These are phyloP conservation scores for Bimuria novae-zelandiae DNA, from an alignment of 2,329 filamentous ascomycete genomes.

Conservation along the genomic window DNA sequence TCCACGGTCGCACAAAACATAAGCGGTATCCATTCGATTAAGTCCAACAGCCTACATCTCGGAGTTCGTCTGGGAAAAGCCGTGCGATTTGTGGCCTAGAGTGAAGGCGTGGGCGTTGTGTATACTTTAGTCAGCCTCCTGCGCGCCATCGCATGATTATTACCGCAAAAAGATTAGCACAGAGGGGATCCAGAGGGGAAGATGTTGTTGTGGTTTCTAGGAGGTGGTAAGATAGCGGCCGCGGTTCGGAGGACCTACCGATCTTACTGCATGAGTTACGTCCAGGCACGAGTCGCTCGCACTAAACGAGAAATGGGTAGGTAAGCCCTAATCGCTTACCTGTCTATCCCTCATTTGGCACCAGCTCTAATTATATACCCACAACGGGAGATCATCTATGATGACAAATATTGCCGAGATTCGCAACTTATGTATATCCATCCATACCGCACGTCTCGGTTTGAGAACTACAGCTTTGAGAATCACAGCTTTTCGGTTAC, in stretches of 20 bases:
- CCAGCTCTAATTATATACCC: too few relatives aligned
- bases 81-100: not conserved
- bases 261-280: not conserved
- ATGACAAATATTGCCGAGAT: conserved; percentile 1
- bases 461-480: not conserved
- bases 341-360: too few relatives aligned
- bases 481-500: not conserved
- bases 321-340: too few relatives aligned
- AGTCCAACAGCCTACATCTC: too few relatives aligned
- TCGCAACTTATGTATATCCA: not conserved
- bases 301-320: too few relatives aligned
- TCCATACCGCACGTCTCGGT: not conserved
- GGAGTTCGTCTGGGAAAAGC: too few relatives aligned
- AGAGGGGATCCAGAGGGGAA: too few relatives aligned
- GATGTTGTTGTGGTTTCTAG: too few relatives aligned
- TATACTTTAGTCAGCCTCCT: not conserved
- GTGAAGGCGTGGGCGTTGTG: not conserved
- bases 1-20: too few relatives aligned
- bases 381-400: not conserved
- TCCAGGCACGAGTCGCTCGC: too few relatives aligned
- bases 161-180: too few relatives aligned
- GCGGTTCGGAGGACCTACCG: not conserved
- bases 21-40: too few relatives aligned
- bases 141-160: not conserved
- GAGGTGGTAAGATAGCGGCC: not conserved